Conservation (phyloP, 176 grass and related monocot genomes). For the Pontederia crassipes region DNA sequence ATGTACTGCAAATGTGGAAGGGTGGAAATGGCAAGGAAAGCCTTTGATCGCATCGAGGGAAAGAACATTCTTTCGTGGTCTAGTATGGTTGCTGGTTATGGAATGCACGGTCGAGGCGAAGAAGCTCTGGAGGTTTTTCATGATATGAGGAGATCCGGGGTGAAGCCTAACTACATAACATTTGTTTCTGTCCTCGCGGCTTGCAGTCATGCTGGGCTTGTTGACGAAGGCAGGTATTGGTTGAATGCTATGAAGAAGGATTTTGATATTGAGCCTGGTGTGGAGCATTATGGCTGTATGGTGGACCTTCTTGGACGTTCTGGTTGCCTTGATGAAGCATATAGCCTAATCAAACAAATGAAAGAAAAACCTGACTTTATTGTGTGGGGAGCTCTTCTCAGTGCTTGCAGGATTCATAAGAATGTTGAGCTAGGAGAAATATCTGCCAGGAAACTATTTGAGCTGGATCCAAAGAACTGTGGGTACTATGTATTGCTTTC, state of each 20-base stretch:
- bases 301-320: slow-evolving; percentile 75
- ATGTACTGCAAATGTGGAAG: slow-evolving; percentile 93
- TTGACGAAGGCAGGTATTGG: slow-evolving; percentile 59
- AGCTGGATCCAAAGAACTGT: slow-evolving; percentile 56
- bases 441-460: slow-evolving; percentile 60
- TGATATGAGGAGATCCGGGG: slow-evolving; percentile 50
- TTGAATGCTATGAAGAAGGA: slow-evolving; percentile 57
- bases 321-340: slow-evolving; percentile 75
- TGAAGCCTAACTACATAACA: slow-evolving; percentile 82
- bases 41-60: slow-evolving; percentile 53
- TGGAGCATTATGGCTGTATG: slow-evolving; percentile 84
- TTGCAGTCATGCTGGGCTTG: slow-evolving; percentile 75
- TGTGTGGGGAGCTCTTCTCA: slow-evolving; percentile 80
- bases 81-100: slow-evolving; percentile 79
- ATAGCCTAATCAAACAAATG: slow-evolving; percentile 68
- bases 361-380: slow-evolving; percentile 70
- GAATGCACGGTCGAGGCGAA: slow-evolving; percentile 53
- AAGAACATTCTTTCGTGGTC: slow-evolving; percentile 86
- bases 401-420: slow-evolving; percentile 65
- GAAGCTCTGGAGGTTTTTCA: slow-evolving; percentile 54
- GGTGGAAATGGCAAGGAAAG: slow-evolving; percentile 62
- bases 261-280: slow-evolving; percentile 54
- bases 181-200: slow-evolving; percentile 77
- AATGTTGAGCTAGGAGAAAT: slow-evolving; percentile 82
- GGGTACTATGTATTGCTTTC: slow-evolving; percentile 82